These are phyloP conservation scores for Cutaneotrichosporon spelunceum DNA, from an alignment of 1,284 basidiomycete species.

Conservation along the genomic window DNA sequence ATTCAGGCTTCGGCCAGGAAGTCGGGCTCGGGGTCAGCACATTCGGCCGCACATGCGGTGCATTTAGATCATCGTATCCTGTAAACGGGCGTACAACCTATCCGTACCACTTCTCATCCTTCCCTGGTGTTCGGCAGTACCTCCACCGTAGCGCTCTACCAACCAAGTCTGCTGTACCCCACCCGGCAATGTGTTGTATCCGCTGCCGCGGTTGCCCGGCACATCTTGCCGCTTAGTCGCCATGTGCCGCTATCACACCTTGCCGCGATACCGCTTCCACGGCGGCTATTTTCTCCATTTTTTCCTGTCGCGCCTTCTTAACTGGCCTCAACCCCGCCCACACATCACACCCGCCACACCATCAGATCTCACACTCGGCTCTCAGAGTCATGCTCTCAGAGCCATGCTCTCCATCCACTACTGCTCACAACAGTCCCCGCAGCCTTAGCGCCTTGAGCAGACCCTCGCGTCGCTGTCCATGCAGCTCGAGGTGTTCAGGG, in stretches of 20 bases:
- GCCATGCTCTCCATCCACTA: no score
- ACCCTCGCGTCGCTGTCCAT: neutral
- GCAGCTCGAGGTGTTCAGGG: constrained; percentile 1
- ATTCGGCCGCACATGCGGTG: no score
- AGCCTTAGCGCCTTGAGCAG: neutral
- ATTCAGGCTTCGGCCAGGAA: no score
- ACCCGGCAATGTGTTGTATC: neutral
- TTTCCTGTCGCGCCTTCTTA: neutral
- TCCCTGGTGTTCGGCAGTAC: neutral
- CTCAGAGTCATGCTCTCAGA: no score
- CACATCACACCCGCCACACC: neutral
- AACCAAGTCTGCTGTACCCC: neutral
- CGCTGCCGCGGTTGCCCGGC: neutral
- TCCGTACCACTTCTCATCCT: neutral
- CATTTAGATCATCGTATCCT: neutral
- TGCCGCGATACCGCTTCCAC: neutral
- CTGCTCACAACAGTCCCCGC: constrained; percentile 1
- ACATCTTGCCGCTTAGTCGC: neutral
- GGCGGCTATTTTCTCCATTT: neutral
- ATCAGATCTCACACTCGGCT: neutral
- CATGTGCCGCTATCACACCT: neutral
- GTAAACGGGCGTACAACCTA: neutral
- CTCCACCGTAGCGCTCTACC: neutral
- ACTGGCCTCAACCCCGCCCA: neutral
- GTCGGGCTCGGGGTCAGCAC: no score